phyloP scores from a whole-genome alignment of 2,329 filamentous ascomycete species.

The Microsporum canis region DNA sequence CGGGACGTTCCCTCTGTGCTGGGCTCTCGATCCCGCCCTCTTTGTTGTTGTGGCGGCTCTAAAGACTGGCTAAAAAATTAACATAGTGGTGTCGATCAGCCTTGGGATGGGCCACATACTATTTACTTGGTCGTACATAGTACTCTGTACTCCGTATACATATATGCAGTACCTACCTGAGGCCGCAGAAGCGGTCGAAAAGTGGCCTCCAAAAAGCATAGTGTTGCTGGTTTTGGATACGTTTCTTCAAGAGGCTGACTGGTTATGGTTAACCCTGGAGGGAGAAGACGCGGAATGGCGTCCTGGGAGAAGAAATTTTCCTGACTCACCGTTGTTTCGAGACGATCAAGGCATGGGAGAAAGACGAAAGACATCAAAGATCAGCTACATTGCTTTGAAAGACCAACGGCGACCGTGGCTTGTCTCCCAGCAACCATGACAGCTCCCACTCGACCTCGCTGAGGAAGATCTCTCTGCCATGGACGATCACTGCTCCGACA shows the following conservation, averaged over 20 bases:
- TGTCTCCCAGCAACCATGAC: background rate
- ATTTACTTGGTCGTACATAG: slow-evolving; percentile 1
- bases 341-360: background rate
- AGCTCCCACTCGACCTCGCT: background rate
- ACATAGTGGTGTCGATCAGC: background rate
- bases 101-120: background rate
- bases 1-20: background rate
- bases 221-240: background rate
- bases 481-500: slow-evolving; percentile 1
- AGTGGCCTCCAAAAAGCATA: background rate
- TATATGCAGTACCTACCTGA: background rate
- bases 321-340: background rate
- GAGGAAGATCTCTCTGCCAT: background rate
- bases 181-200: background rate
- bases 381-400: background rate
- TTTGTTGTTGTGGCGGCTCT: background rate
- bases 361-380: background rate
- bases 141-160: background rate
- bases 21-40: background rate
- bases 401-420: background rate
- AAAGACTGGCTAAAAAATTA: background rate
- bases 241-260: background rate
- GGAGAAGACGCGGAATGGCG: background rate
- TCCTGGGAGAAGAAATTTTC: background rate
- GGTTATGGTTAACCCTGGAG: background rate